Conservation (phyloP, 805 yeast genomes). For the Metschnikowia chrysomelidarum region DNA sequence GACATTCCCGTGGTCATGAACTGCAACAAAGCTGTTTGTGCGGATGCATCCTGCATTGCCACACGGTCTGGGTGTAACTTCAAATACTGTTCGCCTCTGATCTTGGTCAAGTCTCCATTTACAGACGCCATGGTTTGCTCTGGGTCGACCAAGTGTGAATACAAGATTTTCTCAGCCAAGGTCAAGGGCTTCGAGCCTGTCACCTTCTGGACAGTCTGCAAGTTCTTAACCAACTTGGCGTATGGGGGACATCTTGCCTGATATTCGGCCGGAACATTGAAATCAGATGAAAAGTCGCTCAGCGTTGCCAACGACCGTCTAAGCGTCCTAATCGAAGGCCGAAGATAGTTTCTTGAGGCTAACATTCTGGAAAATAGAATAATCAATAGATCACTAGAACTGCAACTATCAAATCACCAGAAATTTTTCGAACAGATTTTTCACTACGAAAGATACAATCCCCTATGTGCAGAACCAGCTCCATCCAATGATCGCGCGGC, state of each 20-base stretch:
- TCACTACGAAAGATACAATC: not conserved
- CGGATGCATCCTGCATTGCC: slow-evolving; percentile 99
- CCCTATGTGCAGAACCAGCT: slow-evolving; percentile 8
- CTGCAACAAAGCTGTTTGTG: slow-evolving; percentile 98
- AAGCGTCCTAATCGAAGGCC: slow-evolving; percentile 10
- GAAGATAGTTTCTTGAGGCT: slow-evolving; percentile 14
- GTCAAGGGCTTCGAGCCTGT: slow-evolving; percentile 77
- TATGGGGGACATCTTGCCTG: slow-evolving; percentile 85
- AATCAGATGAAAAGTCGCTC: slow-evolving; percentile 22
- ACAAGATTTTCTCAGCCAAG: slow-evolving; percentile 89
- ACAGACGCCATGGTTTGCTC: slow-evolving; percentile 65
- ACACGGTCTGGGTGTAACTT: slow-evolving; percentile 96
- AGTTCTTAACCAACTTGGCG: slow-evolving; percentile 63
- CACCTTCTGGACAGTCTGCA: slow-evolving; percentile 61
- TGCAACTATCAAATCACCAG: slow-evolving; percentile 2
- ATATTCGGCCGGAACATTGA: slow-evolving; percentile 56
- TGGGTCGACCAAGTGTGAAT: slow-evolving; percentile 88
- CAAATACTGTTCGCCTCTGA: slow-evolving; percentile 86
- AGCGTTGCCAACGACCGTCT: slow-evolving; percentile 32
- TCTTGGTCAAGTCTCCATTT: slow-evolving; percentile 47
- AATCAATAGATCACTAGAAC: not conserved
- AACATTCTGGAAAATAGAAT: slow-evolving; percentile 13
- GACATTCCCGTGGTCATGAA: slow-evolving; percentile 96
- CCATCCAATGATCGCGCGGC: slow-evolving; percentile 12
- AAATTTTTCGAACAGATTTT: not conserved